Evolutionary conservation across 2,329 filamentous ascomycete species (phyloP), one percentile per base, ranked within the genome.

Genomic region (Pseudophaeomoniella oleicola): DNA sequence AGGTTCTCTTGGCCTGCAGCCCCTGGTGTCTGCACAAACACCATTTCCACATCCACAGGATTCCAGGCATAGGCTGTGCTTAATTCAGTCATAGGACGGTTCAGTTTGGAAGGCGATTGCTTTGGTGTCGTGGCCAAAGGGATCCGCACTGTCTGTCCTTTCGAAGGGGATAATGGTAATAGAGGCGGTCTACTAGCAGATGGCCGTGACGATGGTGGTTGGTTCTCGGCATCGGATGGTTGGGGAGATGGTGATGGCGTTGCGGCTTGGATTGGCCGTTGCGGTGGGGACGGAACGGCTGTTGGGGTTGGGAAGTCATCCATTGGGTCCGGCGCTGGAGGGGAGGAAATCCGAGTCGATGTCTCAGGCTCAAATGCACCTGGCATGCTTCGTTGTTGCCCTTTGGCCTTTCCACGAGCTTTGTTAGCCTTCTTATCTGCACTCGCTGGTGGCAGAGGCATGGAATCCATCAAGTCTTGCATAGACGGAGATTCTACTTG

Each of bases 161-260:
- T 58, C 2, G 55, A 49, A 6, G 56, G 51, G 14, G 50, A 57
- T 30, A 37, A 48, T 42, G 32, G 38, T 35, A 48, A 42, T 31
- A 50, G 41, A 31, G 53, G 58, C 15, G 57, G 45, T 39, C 59
- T 49, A 43, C 60, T 66, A 36, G 62, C 64, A 2, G 68, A 63
- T 2, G 70, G 71, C 37, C 66, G 72, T 4, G 76, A 75, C 1
- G 79, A 81, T 0, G 82, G 82, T 1, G 81, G 81, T 34, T 72
- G 75, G 46, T 88, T 88, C 54, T 90, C 83, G 0, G 79, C 80
- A 51, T 90, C 79, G 0, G 82, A 87, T 1, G 81, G 79, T 46
- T 84, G 81, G 0, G 78, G 78, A 1, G 81, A 81, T 13, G 71
- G 70, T 0, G 78, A 81, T 0, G 75, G 77, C 1, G 73, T 27